Evolutionary conservation across 352 stramenopile genomes (phyloP), one percentile per base, ranked within the genome.

Genomic region (Nothophytophthora sp.): DNA sequence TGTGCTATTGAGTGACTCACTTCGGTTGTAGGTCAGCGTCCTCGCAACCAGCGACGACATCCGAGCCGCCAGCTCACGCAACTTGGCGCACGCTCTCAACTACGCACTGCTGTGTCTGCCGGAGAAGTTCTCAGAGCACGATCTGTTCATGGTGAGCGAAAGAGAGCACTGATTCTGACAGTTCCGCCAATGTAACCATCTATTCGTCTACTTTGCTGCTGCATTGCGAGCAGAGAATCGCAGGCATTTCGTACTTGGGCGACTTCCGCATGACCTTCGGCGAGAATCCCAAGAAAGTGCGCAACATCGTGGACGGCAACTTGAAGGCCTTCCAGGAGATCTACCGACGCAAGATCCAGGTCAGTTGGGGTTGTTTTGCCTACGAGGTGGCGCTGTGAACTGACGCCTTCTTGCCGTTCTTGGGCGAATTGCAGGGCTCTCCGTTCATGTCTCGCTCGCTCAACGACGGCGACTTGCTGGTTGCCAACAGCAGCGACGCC

Each of bases 181-280:
- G n/a, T n/a, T n/a, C n/a, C n/a, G 10, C 46, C 25, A 12, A 18
- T 29, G 20, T 40, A 34, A 28, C 45, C 39, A 15, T 27, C 23
- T 11, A 28, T 29, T 7, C 32, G 32, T 13, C 44, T 61, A 53
- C 28, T 45, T 20, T 18, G 40, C 30, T 48, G 40, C 22, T 24
- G 19, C 16, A 39, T 20, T 59, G 13, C 23, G 12, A 55, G 38
- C 34, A 95, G 84, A 88, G 84, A 67, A 95, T 96, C 24, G 88
- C 88, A 13, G 82, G 86, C 3, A 94, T 96, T 38, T 96, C 88
- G 36, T 96, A 96, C 60, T 39, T 88, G 13, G 88, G 88, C 28
- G 88, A 96, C 58, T 96, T 96, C 45, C 82, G 88, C 28, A 96
- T 96, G 88, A 83, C 68, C 23, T 95, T 96, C 54, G 86, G 86